Conservation (phyloP, 306 rosid species). For the Gynostemma pentaphyllum region DNA sequence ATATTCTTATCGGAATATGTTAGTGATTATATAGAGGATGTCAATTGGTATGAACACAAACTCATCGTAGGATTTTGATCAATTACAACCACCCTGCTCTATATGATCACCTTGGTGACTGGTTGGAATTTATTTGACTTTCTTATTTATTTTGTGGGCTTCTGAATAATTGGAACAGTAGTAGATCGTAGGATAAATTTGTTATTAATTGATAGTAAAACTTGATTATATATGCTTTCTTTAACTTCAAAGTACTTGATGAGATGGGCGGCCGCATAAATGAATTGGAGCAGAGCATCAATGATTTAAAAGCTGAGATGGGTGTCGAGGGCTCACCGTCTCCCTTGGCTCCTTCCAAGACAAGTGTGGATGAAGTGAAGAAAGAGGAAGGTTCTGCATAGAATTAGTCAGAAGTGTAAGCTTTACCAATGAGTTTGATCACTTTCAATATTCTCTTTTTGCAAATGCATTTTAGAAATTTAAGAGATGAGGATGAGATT, state of each 20-base stretch:
- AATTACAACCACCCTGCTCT: not conserved
- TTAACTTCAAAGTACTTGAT: slow-evolving; percentile 73
- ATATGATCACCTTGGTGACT: not conserved
- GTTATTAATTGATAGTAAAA: slow-evolving; percentile 2
- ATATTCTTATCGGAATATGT: not conserved
- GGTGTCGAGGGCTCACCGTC: slow-evolving; percentile 85
- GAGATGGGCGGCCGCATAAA: slow-evolving; percentile 92
- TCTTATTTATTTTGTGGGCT: not conserved
- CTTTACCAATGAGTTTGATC: slow-evolving; percentile 16
- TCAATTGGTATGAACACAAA: not conserved
- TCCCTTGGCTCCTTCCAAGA: slow-evolving; percentile 35
- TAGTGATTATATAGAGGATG: not conserved
- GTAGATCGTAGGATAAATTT: not conserved
- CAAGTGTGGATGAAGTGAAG: slow-evolving; percentile 38
- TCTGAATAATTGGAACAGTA: not conserved
- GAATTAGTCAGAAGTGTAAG: slow-evolving; percentile 11
- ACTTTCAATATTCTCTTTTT: slow-evolving; percentile 2
- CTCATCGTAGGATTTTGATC: not conserved
- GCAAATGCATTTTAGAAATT: slow-evolving; percentile 6
- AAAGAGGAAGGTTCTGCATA: slow-evolving; percentile 59
- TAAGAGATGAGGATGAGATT: slow-evolving; percentile 5
- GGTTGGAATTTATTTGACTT: not conserved
- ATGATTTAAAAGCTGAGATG: slow-evolving; percentile 77
- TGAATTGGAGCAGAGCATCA: slow-evolving; percentile 91
- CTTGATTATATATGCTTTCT: slow-evolving; percentile 21